Evolutionary conservation across 1,284 basidiomycete species (phyloP).

Genomic region (Ganoderma meredithae): DNA sequence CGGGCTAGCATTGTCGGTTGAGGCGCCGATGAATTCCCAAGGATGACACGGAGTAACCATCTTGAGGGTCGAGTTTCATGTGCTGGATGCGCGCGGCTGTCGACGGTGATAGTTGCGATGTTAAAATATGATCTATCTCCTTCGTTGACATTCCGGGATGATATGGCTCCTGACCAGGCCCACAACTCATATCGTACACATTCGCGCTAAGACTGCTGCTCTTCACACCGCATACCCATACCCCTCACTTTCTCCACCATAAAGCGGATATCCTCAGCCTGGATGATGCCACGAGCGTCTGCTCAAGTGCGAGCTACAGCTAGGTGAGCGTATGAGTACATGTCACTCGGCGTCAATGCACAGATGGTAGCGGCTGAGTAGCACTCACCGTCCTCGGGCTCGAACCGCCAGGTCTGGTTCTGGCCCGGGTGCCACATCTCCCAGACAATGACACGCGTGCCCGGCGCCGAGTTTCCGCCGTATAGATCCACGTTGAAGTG

Average conservation of each 20-base stretch:
- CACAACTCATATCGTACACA: not conserved
- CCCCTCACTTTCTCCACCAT: not conserved
- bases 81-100: no score
- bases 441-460: slow-evolving; percentile 38
- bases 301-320: not conserved
- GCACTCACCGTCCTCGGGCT: slow-evolving; percentile 30
- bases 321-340: not conserved
- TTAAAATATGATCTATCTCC: no score
- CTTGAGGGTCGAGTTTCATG: no score
- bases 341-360: not conserved
- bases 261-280: not conserved
- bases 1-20: no score
- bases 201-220: not conserved
- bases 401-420: slow-evolving; percentile 40
- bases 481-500: slow-evolving; percentile 34
- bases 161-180: no score
- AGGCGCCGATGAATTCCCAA: no score
- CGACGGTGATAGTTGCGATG: no score
- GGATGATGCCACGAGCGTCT: not conserved
- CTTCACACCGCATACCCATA: not conserved
- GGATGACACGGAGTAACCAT: no score
- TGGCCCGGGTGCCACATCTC: slow-evolving; percentile 33
- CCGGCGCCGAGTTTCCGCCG: slow-evolving; percentile 37
- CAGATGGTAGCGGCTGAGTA: not conserved
- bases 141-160: no score